A percentile compares a stretch with the other conserved stretches of the same genome.
These are phyloP conservation scores for Skeletonema grethae DNA, from an alignment of 108 stramenopile genomes.

Conservation along the genomic window DNA sequence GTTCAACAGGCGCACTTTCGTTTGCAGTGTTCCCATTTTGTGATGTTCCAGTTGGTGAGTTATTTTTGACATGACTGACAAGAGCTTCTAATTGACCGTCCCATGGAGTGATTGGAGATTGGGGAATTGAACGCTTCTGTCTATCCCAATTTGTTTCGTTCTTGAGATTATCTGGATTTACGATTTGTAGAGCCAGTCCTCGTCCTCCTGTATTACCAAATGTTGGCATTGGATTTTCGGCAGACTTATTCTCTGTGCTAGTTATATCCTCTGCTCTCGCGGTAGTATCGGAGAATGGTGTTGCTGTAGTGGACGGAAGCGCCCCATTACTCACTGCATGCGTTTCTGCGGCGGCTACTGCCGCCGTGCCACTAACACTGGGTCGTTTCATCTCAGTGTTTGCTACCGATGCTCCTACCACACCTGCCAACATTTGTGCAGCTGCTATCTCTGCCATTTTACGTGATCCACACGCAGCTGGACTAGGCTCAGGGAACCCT, in stretches of 20 bases:
- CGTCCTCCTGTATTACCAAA: conserved; percentile 19
- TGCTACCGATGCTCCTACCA: conserved; percentile 31
- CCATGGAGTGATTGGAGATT: conserved; percentile 86
- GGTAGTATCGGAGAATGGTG: conserved; percentile 5
- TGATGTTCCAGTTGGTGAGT: conserved; percentile 14
- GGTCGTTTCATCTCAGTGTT: conserved; percentile 20
- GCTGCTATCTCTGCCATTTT: conserved; percentile 86
- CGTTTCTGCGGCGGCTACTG: not conserved
- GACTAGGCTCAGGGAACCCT: conserved; percentile 83
- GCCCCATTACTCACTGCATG: not conserved
- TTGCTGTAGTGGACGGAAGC: not conserved
- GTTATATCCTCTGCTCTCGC: conserved; percentile 29
- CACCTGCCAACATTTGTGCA: conserved; percentile 85
- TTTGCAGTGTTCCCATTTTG: conserved; percentile 10
- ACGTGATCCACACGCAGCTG: conserved; percentile 85
- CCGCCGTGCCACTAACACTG: conserved; percentile 9
- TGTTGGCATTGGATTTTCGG: not conserved
- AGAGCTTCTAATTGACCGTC: conserved; percentile 82
- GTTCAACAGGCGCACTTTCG: conserved; percentile 2
- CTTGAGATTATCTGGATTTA: conserved; percentile 79
- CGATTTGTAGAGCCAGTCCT: conserved; percentile 77
- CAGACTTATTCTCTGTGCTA: not conserved
- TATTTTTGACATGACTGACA: conserved; percentile 43
- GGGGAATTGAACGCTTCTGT: conserved; percentile 44
- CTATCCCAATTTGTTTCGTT: conserved; percentile 32